Percentiles rank a stretch among this genome's conserved stretches.
phyloP scores from a whole-genome alignment of 805 yeast species.

The Maudiozyma saulgeensis region DNA sequence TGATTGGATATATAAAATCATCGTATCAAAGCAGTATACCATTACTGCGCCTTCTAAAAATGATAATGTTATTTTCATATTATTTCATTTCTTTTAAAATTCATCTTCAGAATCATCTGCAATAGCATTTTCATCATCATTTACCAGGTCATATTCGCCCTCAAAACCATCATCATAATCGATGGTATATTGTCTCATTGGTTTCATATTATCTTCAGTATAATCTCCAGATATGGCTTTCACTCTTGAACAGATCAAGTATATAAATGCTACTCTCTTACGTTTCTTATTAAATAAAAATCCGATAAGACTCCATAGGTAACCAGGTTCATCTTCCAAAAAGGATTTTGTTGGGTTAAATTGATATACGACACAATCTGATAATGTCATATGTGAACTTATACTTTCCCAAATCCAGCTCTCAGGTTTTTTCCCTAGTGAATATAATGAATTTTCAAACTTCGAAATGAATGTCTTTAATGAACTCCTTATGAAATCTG shows the following conservation, averaged over 20 bases:
- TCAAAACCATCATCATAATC: conserved; percentile 33
- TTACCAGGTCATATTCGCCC: conserved; percentile 39
- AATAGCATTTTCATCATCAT: conserved; percentile 31
- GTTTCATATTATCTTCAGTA: conserved; percentile 8
- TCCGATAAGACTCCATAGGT: conserved; percentile 58
- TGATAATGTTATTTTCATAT: not conserved
- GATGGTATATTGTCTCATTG: conserved; percentile 27
- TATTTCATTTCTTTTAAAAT: not conserved
- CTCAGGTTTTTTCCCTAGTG: conserved; percentile 46
- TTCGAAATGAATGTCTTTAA: conserved; percentile 45
- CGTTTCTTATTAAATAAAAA: conserved; percentile 84
- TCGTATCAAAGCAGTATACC: too few species aligned
- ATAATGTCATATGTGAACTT: conserved; percentile 64
- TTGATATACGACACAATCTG: conserved; percentile 51
- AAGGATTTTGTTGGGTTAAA: conserved; percentile 37
- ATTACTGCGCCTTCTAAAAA: too few species aligned
- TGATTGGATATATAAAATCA: too few species aligned
- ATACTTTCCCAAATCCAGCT: conserved; percentile 85
- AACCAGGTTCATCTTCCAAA: conserved; percentile 32
- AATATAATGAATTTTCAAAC: conserved; percentile 68
- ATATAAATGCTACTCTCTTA: conserved; percentile 83
- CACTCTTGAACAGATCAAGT: conserved; percentile 48
- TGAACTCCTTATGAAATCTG: conserved; percentile 49
- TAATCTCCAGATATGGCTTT: conserved; percentile 31
- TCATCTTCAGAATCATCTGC: conserved; percentile 31